These are phyloP conservation scores for Phytophthora cactorum DNA, from an alignment of 352 stramenopile genomes.

Conservation along the genomic window DNA sequence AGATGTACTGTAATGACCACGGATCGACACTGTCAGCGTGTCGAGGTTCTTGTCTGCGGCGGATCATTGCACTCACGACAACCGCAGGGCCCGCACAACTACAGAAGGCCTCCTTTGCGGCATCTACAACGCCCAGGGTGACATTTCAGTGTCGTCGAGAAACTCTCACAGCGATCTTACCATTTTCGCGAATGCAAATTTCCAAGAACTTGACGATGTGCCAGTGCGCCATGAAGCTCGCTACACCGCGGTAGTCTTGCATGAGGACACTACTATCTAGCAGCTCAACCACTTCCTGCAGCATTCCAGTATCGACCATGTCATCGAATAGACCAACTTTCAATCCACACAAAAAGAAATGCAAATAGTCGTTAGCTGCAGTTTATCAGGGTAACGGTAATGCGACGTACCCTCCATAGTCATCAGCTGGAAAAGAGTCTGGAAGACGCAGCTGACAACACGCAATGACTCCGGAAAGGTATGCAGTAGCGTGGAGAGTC, in stretches of 20 bases:
- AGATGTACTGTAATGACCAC: conserved; percentile 47
- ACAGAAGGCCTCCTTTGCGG: not conserved
- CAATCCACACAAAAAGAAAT: not conserved
- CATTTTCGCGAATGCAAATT: conserved; percentile 42
- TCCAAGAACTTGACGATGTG: conserved; percentile 64
- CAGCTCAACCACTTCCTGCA: conserved; percentile 30
- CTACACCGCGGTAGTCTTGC: conserved; percentile 23
- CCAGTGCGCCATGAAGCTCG: conserved; percentile 50
- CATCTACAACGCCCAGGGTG: not conserved
- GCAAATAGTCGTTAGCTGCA: not conserved
- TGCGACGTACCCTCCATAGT: not conserved
- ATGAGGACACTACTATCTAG: conserved; percentile 35
- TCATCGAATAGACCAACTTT: conserved; percentile 29
- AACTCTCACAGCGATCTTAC: conserved; percentile 43
- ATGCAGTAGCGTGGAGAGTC: not conserved
- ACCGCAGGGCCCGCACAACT: conserved; percentile 29
- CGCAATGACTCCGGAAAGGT: not conserved
- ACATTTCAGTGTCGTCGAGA: not conserved
- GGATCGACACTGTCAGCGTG: conserved; percentile 20
- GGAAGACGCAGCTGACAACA: not conserved
- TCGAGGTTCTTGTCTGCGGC: conserved; percentile 23
- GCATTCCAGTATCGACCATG: conserved; percentile 29
- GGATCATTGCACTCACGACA: conserved; percentile 37
- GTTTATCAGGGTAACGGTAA: not conserved
- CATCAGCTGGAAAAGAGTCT: not conserved